Base-by-base conservation (phyloP, 2,329 filamentous ascomycete species). In the Talaromyces sp. region DNA sequence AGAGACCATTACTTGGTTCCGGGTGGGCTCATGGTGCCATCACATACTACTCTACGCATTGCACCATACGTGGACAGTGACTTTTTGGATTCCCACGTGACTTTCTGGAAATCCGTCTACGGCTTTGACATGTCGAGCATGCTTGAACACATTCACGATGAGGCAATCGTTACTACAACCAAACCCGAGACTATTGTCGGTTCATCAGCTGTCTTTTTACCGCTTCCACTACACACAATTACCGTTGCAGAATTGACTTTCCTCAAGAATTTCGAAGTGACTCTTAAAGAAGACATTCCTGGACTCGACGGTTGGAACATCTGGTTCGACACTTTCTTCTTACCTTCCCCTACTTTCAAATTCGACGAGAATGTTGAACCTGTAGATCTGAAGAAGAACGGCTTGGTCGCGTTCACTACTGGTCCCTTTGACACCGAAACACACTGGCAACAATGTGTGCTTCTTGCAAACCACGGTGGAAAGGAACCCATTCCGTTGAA, bases 321-420 rank as follows among this genome's bases (percentile, higher is more conserved):
- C 70, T 97, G 93, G 92, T 97, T 97, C 75, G 94, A 98, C 76
- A 94, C 90, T 27, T 95, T 95, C 82, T 97, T 97, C 78, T 86
- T 90, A 69, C 87, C 88, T 10, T 84, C 85, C 0, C 80, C 84
- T 41, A 79, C 83, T 41, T 76, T 79, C 59, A 71, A 73, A 33
- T 74, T 85, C 56, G 78, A 83, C 35, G 77, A 84, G n/a, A 85
- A 87, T 60, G 86, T 88, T 0, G 82, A 87, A 63, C 77, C 77
- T 41, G 71, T 73, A n/a, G 82, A 85, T 3, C 93, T 90, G 86
- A 84, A 85, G 68, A 80, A 82, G 72, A 82, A 89, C 68, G 86
- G 88, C 60, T 71, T 77, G 24, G 84, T 92, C n/a, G 90, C 91
- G 0, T 97, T 97, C 76, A 96, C 93, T 8, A 98, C 93, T 1